A percentile compares a stretch with the other conserved stretches of the same genome.
These are phyloP conservation scores for Barbatosphaeria neglecta DNA, from an alignment of 495 filamentous ascomycete genomes.

Conservation along the genomic window DNA sequence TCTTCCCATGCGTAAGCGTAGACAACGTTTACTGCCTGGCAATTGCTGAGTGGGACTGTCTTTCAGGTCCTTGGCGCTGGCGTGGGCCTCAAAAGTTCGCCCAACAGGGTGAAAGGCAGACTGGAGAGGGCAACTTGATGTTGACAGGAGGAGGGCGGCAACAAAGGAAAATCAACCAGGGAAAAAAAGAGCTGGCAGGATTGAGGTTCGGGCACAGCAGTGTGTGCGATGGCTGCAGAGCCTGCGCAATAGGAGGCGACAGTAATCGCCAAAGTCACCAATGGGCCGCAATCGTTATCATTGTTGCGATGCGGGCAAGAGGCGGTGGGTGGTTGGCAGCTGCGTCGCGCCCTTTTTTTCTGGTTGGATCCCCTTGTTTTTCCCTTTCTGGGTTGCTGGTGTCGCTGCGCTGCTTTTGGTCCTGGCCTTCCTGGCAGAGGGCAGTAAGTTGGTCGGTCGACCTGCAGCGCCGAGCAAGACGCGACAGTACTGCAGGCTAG, in stretches of 20 bases:
- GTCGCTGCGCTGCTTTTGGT: no score
- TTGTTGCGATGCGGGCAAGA: background rate
- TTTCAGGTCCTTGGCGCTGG: no score
- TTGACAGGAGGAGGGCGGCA: background rate
- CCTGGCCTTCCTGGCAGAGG: background rate
- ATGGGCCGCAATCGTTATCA: background rate
- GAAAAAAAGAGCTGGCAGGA: background rate
- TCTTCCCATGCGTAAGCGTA: constrained; percentile 13
- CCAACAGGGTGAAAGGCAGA: background rate
- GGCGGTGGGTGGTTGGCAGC: background rate
- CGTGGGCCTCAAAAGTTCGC: no score
- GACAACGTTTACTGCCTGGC: no score
- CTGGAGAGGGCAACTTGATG: background rate
- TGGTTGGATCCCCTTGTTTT: background rate
- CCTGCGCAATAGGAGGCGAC: background rate
- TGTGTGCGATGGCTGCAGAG: background rate
- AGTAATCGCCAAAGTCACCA: background rate
- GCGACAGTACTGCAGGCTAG: background rate
- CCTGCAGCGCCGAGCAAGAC: background rate
- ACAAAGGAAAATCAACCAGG: background rate
- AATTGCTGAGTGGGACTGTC: no score
- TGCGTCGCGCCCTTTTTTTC: background rate
- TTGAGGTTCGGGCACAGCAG: background rate
- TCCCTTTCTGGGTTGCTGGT: background rate
- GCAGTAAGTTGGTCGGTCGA: no score